These are phyloP conservation scores for Xylaria longipes DNA, from an alignment of 495 filamentous ascomycete species.

Conservation along the genomic window DNA sequence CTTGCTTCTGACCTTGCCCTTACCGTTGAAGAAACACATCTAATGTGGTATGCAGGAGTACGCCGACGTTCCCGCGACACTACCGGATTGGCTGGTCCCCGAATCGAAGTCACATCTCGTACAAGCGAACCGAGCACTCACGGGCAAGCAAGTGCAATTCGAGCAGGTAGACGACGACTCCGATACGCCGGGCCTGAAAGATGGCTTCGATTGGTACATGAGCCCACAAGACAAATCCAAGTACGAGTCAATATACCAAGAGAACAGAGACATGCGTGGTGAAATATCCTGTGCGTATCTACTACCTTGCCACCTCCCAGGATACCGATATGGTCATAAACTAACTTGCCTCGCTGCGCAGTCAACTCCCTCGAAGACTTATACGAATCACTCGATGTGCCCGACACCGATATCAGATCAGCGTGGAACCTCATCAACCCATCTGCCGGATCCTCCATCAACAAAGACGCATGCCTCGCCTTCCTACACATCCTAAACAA, in stretches of 20 bases:
- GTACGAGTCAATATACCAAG: conserved; percentile 94
- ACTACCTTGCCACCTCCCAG: background rate
- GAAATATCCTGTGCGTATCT: conserved; percentile 74
- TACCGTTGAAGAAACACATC: background rate
- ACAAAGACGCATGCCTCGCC: conserved; percentile 90
- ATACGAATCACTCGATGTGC: conserved; percentile 90
- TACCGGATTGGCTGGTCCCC: conserved; percentile 96
- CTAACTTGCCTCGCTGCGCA: conserved; percentile 39
- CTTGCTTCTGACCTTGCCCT: background rate
- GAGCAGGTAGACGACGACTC: conserved; percentile 79
- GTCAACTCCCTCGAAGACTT: conserved; percentile 82
- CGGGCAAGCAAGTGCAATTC: conserved; percentile 75
- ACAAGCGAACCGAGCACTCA: conserved; percentile 83
- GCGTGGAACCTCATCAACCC: conserved; percentile 99
- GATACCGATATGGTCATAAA: conserved; percentile 3
- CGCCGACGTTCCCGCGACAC: conserved; percentile 75
- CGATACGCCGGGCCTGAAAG: conserved; percentile 82
- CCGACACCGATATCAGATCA: conserved; percentile 89
- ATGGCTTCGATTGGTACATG: conserved; percentile 99
- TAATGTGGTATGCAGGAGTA: conserved; percentile 69
- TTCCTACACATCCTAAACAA: conserved; percentile 96
- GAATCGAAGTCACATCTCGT: conserved; percentile 97
- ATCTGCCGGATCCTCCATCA: conserved; percentile 75
- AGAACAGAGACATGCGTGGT: conserved; percentile 83
- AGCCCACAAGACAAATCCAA: conserved; percentile 84